Base-by-base conservation (phyloP, 345 rosid species). In the Corchorus olitorius region DNA sequence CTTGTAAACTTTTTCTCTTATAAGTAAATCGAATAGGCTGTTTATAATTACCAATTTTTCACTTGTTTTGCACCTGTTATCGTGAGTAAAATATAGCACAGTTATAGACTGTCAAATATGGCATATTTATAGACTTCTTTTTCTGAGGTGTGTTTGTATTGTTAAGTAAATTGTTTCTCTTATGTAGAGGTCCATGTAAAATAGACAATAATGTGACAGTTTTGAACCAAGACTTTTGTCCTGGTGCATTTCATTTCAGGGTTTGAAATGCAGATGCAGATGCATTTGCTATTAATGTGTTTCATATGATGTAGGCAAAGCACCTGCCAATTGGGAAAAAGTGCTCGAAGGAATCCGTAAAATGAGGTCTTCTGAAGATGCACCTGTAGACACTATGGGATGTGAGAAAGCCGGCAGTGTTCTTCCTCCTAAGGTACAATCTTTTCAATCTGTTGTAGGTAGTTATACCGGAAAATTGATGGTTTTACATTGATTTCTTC, bases 301-400 rank as follows among this genome's bases (percentile, higher is more conserved):
- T 81, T 37, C 73, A 45, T 35, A 19, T 70, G 75, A 66, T 49
- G 5, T 48, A 88, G 94, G 79, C 70, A 82, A 81, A 75, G 73
- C 86, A 61, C 93, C 95, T 50, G 75, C 73, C 76, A 80, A 91
- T 66, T 91, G 93, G 95, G 86, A 91, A 75, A 86, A 73, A 65
- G 89, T 89, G 74, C 90, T 91, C 48, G 83, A 85, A 73, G 95
- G 91, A 65, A 91, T 91, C 65, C 87, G 82, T 66, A 81, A 74
- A 81, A 91, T 91, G 90, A 86, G 95, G 79, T 84, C 91, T 20
- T 80, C 85, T 14, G 93, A 85, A 82, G 87, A 85, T 76, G 94
- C 94, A 43, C 95, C 95, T 14, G 93, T 91, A 16, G 93, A 91
- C 76, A 86, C 90, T 70, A 89, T 89, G 95, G 93, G 95, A 77